Evolutionary conservation across 2,329 filamentous ascomycete species (phyloP).

Genomic region (Ceratocystis alfenasii): DNA sequence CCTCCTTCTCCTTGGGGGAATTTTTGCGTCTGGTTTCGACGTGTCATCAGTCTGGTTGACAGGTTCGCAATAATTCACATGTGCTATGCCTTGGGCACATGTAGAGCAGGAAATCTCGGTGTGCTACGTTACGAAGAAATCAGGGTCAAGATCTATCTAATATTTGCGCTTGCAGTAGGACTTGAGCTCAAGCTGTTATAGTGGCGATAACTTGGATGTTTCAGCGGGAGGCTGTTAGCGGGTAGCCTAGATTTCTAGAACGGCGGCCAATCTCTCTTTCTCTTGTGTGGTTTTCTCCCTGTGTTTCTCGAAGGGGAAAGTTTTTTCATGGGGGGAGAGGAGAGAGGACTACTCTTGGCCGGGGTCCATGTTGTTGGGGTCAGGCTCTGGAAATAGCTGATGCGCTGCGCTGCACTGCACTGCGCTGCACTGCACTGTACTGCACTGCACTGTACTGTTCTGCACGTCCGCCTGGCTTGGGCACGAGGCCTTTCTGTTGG

Average conservation of each 20-base stretch:
- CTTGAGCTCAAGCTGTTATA: too few species aligned
- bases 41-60: background rate
- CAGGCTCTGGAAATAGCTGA: background rate
- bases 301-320: background rate
- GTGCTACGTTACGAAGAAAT: constrained; percentile 7
- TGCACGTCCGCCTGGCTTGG: background rate
- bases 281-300: background rate
- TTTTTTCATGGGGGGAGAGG: background rate
- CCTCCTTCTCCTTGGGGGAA: background rate
- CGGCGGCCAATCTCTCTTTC: background rate
- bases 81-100: background rate
- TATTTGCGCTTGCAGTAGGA: background rate
- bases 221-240: background rate
- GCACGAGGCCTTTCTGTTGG: background rate
- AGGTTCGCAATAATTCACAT: background rate
- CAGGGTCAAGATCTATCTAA: background rate
- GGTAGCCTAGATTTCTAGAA: background rate
- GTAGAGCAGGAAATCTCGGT: background rate
- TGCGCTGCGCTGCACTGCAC: too few species aligned
- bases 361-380: background rate
- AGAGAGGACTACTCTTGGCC: background rate
- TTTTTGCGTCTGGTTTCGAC: too few species aligned
- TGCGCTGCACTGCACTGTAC: too few species aligned
- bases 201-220: background rate
- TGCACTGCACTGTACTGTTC: background rate